Evolutionary conservation across 345 rosid species (phyloP).

Genomic region (Euphorbia peplus): DNA sequence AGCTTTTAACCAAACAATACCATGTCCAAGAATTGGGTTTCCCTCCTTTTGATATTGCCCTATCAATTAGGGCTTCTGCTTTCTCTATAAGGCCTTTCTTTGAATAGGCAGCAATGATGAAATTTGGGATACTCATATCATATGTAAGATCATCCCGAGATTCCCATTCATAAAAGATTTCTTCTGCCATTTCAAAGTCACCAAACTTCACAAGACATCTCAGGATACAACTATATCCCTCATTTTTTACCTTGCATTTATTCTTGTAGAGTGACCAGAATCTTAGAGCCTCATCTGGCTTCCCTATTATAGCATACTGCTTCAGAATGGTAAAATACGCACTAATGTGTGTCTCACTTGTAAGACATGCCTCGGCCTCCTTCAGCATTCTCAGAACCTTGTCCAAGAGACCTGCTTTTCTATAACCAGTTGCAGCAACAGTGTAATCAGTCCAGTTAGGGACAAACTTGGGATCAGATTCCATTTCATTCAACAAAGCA

Average conservation of each 20-base stretch:
- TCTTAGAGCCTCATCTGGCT: conserved; percentile 39
- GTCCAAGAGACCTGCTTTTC: conserved; percentile 23
- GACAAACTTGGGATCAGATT: conserved; percentile 22
- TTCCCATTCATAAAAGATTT: conserved; percentile 32
- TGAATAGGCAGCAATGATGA: conserved; percentile 28
- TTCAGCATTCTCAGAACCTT: conserved; percentile 32
- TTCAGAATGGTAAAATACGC: conserved; percentile 25
- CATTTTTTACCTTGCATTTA: too few relatives aligned
- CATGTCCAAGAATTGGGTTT: conserved; percentile 25
- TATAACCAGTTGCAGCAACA: conserved; percentile 25
- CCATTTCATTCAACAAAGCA: conserved; percentile 18
- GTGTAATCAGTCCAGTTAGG: conserved; percentile 19
- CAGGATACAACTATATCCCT: too few relatives aligned
- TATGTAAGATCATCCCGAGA: background rate
- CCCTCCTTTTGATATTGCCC: conserved; percentile 22
- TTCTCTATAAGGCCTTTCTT: conserved; percentile 32
- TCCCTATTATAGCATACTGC: conserved; percentile 31
- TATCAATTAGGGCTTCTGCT: conserved; percentile 26
- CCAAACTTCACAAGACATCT: too few relatives aligned
- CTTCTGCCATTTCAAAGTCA: too few relatives aligned
- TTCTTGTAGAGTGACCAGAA: background rate
- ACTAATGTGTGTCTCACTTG: background rate
- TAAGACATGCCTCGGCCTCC: conserved; percentile 5
- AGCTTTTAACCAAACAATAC: conserved; percentile 25
- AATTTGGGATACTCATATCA: conserved; percentile 31